Evolutionary conservation across 306 rosid genomes (phyloP).

Genomic region (Pyrus betulifolia): DNA sequence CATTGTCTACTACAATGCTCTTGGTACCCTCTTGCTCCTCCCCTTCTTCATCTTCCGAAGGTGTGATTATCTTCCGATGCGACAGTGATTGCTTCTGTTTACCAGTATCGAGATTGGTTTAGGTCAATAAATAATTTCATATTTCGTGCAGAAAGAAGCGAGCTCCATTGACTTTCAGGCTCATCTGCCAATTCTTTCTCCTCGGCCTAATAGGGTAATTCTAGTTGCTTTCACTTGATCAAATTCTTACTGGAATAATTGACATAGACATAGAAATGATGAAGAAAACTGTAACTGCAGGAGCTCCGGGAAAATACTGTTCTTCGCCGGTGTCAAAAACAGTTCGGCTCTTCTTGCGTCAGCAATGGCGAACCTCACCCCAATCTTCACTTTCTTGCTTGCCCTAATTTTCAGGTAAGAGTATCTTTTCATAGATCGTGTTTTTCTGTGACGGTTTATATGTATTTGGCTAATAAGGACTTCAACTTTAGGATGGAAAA

Average conservation of each 20-base stretch:
- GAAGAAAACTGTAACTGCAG: constrained; percentile 8
- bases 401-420: constrained; percentile 31
- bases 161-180: constrained; percentile 19
- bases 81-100: background rate
- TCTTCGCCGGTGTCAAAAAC: constrained; percentile 22
- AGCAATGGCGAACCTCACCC: constrained; percentile 36
- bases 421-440: background rate
- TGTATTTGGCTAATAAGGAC: background rate
- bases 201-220: constrained; percentile 37
- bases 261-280: background rate
- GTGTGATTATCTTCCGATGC: background rate
- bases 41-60: constrained; percentile 22
- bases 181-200: constrained; percentile 26
- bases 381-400: constrained; percentile 33
- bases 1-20: constrained; percentile 31
- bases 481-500: constrained; percentile 33
- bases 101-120: too few species aligned
- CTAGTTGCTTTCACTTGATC: background rate
- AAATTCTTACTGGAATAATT: background rate
- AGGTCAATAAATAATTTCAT: too few species aligned
- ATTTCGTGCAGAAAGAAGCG: constrained; percentile 19
- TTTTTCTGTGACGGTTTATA: background rate
- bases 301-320: constrained; percentile 27
- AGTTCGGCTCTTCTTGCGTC: constrained; percentile 37
- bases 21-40: constrained; percentile 26